Base-by-base conservation (phyloP, 345 rosid genomes). In the Viola odorata region DNA sequence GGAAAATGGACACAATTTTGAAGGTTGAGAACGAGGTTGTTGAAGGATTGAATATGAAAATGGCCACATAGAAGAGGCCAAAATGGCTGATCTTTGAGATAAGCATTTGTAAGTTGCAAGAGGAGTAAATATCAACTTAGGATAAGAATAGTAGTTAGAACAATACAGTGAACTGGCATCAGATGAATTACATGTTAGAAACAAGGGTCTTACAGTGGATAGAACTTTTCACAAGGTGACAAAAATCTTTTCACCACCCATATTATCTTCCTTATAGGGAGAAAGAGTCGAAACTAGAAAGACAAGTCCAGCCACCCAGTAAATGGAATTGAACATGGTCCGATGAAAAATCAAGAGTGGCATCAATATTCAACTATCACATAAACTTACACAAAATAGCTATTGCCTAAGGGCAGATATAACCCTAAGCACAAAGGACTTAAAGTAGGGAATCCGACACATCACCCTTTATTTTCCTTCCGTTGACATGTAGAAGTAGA, bases 381-480 rank as follows among this genome's bases (percentile, higher is more conserved):
- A 41, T 5, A 60, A 32, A 53, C 41, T 55, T 14, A 55, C 47
- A 23, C 55, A 66, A 44, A 44, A 64, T 8, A 55, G 14, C 54
- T 48, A 57, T 50, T 48, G 48, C n/a, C 17, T 15, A 36, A 50
- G 32, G 32, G 32, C 32, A 23, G 32, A 23, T 23, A 23, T 23
- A 23, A 23, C 32, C 32, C 32, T 23, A 5, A 37, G 41, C 60
- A 65, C 37, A 45, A 58, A 63, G 39, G 63, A 36, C 62, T 53
- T 40, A 51, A 41, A 4, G 14, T 59, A 55, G 36, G 48, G 56
- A 12, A 61, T 57, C 15, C 41, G 50, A 50, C 71, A 60, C 41
- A 60, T 80, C 85, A 92, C 98, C 95, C 81, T 73, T 77, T 81
- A 56, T 77, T 84, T 64, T 77, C 89, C 70, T 73, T 85, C 17